Base-by-base conservation (phyloP, 805 yeast species). In the Wickerhamiella hasegawae region DNA sequence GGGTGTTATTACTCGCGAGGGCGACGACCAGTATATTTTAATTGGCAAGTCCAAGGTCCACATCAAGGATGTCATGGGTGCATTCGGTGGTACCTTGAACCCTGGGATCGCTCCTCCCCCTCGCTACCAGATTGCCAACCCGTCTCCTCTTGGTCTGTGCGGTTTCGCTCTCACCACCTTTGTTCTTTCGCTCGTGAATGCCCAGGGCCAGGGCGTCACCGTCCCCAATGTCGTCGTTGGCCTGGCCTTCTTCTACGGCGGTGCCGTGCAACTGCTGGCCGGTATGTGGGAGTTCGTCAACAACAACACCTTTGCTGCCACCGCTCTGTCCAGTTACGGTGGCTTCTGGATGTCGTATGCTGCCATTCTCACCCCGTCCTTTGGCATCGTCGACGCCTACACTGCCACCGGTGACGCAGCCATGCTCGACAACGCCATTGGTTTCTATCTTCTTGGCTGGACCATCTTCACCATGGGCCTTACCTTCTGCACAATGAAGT, bases 1-100 rank as follows among this genome's bases (percentile, higher is more conserved):
- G 14, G 28, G 28, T 25, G 28, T 6, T 12, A 6, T n/a, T 5
- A 12, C 14, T 12, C 28, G 14, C 28, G 16, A 12, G 3, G 3
- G 18, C 20, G 45, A 73, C 46, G 73, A 73, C 28, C 77, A 76
- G 31, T 74, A 71, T 51, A 63, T 82, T 38, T 71, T 63, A 42
- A 69, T 82, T 44, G 94, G 94, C 3, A 66, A 73, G 47, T 73
- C 76, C 42, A 74, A 69, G 53, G 82, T 76, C 41, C 62, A 71
- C 37, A 69, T 66, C 45, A 54, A 63, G 35, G 61, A 56, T 24
- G 46, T 56, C 26, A 29, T 54, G 31, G 44, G 40, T n/a, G 61
- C 61, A 24, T 56, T 54, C 35, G 94, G 93, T 55, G 94, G 94
- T 74, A 66, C 78, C 15, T 59, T 79, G 52, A 73, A 74, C 45